phyloP scores from a whole-genome alignment of 2,329 filamentous ascomycete species.

The Pseudogymnoascus sp. region DNA sequence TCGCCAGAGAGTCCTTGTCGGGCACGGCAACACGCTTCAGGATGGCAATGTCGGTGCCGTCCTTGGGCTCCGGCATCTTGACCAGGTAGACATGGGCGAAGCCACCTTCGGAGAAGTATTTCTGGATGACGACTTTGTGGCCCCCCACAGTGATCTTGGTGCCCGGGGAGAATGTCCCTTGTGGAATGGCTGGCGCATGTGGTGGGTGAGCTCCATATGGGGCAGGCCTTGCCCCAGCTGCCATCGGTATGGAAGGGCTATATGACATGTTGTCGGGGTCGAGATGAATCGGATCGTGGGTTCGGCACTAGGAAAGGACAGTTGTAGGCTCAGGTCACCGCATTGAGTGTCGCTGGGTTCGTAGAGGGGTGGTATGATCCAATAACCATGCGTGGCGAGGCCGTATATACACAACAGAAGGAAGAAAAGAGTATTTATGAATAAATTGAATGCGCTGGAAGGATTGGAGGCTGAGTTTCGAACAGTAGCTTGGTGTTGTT shows the following conservation, averaged over 20 bases:
- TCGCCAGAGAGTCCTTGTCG: slow-evolving; percentile 86
- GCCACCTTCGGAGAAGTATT: slow-evolving; percentile 94
- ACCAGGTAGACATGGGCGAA: slow-evolving; percentile 98
- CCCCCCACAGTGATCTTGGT: slow-evolving; percentile 95
- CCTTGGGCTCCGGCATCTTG: slow-evolving; percentile 56
- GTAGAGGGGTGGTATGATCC: background rate
- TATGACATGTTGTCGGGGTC: background rate
- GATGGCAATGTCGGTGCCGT: slow-evolving; percentile 30
- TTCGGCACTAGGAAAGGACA: background rate
- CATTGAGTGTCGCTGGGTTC: slow-evolving; percentile 4
- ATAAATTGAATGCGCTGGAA: background rate
- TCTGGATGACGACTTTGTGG: slow-evolving; percentile 89
- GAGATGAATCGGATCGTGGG: background rate
- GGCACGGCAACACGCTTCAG: slow-evolving; percentile 82
- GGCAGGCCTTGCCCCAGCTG: slow-evolving; percentile 33
- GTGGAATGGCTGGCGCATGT: slow-evolving; percentile 42
- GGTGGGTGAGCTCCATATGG: slow-evolving; percentile 38
- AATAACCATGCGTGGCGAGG: background rate
- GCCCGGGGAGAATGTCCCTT: slow-evolving; percentile 82
- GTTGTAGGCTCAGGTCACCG: slow-evolving; percentile 1
- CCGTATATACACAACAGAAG: background rate
- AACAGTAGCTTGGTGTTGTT: background rate
- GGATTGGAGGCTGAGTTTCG: slow-evolving; percentile 4
- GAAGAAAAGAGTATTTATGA: background rate
- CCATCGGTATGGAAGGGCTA: slow-evolving; percentile 2